Base-by-base conservation (phyloP, 78 protist genomes). In the Dictyostelium capitatum region DNA sequence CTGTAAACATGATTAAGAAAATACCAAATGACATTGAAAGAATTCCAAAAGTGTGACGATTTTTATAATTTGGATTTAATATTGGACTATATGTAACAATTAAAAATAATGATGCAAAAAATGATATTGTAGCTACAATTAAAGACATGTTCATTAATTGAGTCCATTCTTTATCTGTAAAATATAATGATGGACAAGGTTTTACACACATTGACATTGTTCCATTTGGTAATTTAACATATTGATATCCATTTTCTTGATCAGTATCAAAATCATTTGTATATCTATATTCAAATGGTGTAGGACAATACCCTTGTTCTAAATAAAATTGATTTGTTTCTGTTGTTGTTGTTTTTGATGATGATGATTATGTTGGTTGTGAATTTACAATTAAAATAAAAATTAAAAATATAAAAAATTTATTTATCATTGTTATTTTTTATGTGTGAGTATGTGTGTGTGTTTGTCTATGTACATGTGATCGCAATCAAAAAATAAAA, bases 21-120 rank as follows among this genome's bases (percentile, higher is more conserved):
- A 65, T 65, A 65, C 73, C 73, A 65, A 65, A 65, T 30, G 46
- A 65, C 73, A 65, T 65, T 30, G 73, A 23, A 14, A 65, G 28
- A 14, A 65, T 65, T 28, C 72, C 72, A 10, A 62, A 23, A 7
- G 72, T 62, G 25, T 62, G 72, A 23, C 72, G n/a, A 62, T 62
- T 62, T n/a, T 25, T 62, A 62, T 28, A 62, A 15, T 23, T n/a
- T 2, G 11, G 14, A 62, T 62, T 62, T 28, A 62, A n/a, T 37
- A 37, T 37, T 3, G 43, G 43, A 2, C 37, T 23, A 25, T 62
- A 62, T 4, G 72, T 62, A 11, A 62, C 19, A 62, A 62, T 2
- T 62, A 62, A 62, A 62, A 62, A 62, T 23, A 62, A 10, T 25
- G 72, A 62, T n/a, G 72, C 72, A 11, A 62, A 62, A 62, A 62